Evolutionary conservation across 75 land plant species (phyloP).

Genomic region (Cupressus sempervirens): DNA sequence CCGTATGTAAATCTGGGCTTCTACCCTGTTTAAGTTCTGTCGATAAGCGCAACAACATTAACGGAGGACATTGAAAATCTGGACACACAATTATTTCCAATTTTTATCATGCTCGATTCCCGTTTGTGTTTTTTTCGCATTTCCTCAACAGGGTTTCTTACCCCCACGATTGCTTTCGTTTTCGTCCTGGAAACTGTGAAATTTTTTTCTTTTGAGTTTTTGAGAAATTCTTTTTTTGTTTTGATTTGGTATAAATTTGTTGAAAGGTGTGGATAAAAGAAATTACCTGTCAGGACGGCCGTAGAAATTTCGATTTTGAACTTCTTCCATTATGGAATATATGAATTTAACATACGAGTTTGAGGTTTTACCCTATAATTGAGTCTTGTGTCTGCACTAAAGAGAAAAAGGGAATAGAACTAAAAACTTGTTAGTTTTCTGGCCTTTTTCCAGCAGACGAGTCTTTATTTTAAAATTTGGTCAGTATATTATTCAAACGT

Average conservation of each 20-base stretch:
- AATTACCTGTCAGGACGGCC: background rate
- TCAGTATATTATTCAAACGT: background rate
- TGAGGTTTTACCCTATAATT: background rate
- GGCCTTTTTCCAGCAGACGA: background rate
- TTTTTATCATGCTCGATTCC: background rate
- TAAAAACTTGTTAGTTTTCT: background rate
- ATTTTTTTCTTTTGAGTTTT: background rate
- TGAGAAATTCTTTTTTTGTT: background rate
- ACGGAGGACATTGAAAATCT: background rate
- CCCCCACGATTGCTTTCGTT: background rate
- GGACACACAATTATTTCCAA: background rate
- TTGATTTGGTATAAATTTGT: background rate
- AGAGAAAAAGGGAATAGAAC: background rate
- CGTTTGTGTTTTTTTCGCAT: background rate
- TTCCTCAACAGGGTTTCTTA: background rate
- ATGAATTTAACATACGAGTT: background rate
- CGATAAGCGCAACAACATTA: background rate
- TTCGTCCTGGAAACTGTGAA: background rate
- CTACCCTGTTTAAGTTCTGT: background rate
- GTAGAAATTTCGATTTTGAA: background rate
- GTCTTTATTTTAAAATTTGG: background rate
- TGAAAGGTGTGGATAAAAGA: background rate
- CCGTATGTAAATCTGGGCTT: conserved; percentile 30
- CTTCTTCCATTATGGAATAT: background rate
- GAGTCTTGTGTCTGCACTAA: too few species aligned